These are phyloP conservation scores for Skeletonema potamos DNA, from an alignment of 108 stramenopile species.

Conservation along the genomic window DNA sequence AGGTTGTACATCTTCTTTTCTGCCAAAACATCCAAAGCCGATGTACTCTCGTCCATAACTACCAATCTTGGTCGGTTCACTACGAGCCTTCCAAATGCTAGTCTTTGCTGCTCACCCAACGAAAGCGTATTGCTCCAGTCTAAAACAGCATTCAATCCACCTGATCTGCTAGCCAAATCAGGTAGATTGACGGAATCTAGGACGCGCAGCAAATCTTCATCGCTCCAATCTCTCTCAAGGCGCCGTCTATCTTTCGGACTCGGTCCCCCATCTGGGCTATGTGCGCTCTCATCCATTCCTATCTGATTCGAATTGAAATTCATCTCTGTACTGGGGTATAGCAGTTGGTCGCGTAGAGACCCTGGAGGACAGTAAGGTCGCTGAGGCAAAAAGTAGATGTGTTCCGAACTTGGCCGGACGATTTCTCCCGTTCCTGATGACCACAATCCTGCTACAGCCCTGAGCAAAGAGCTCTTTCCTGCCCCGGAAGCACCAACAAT, in stretches of 20 bases:
- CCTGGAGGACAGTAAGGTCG: constrained; percentile 83
- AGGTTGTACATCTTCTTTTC: constrained; percentile 71
- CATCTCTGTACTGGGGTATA: constrained; percentile 59
- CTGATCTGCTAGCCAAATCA: constrained; percentile 43
- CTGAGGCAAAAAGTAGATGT: constrained; percentile 87
- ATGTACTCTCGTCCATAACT: constrained; percentile 78
- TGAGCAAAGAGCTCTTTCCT: constrained; percentile 59
- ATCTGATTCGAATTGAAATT: constrained; percentile 15
- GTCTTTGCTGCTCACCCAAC: constrained; percentile 77
- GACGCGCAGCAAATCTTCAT: constrained; percentile 37
- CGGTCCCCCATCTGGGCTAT: constrained; percentile 20
- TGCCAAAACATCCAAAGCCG: constrained; percentile 67
- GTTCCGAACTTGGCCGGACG: constrained; percentile 48
- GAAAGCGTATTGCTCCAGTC: constrained; percentile 76
- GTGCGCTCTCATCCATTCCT: constrained; percentile 20
- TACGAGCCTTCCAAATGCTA: constrained; percentile 74
- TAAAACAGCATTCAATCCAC: constrained; percentile 48
- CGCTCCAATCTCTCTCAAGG: constrained; percentile 35
- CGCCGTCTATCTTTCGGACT: constrained; percentile 22
- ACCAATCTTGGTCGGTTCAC: constrained; percentile 65
- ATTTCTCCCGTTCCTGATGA: constrained; percentile 68
- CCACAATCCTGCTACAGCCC: constrained; percentile 88
- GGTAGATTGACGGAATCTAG: constrained; percentile 51
- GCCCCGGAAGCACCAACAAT: constrained; percentile 71
- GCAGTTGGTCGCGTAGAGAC: constrained; percentile 71